Conservation (phyloP, 331 rosid species). For the Malus hybrid region DNA sequence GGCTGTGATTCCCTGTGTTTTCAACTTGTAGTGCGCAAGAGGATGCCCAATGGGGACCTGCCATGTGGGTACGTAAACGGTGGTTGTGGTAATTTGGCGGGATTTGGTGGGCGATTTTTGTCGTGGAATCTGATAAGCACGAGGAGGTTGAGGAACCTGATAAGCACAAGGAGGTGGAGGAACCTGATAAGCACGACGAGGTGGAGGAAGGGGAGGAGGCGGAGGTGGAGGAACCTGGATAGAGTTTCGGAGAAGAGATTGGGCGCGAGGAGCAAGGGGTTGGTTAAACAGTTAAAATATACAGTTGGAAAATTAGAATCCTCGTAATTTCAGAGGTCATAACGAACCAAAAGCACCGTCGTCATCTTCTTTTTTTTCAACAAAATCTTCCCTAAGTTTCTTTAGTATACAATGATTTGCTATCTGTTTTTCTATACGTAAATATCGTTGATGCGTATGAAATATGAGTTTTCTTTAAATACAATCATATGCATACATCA, state of each 20-base stretch:
- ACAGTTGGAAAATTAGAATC: not conserved
- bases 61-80: not conserved
- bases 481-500: too few species aligned
- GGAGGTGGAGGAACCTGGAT: not conserved
- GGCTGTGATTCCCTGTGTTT: not conserved
- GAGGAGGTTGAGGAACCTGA: not conserved
- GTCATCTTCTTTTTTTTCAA: not conserved
- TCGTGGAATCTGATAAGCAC: slow-evolving; percentile 1
- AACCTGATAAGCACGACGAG: too few species aligned
- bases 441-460: too few species aligned
- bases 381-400: not conserved
- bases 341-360: not conserved
- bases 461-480: too few species aligned
- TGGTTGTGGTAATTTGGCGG: not conserved
- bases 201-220: not conserved
- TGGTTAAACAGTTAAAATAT: not conserved
- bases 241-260: not conserved
- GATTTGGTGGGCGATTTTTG: not conserved
- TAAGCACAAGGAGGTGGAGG: too few species aligned
- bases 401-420: too few species aligned
- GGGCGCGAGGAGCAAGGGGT: not conserved
- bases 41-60: fast-evolving
- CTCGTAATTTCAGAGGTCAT: not conserved
- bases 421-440: too few species aligned
- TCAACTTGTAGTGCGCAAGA: not conserved